A percentile compares a stretch with the other conserved stretches of the same genome.
These are phyloP conservation scores for Aspergillus spinulosporus DNA, from an alignment of 2,329 filamentous ascomycete genomes.

Conservation along the genomic window DNA sequence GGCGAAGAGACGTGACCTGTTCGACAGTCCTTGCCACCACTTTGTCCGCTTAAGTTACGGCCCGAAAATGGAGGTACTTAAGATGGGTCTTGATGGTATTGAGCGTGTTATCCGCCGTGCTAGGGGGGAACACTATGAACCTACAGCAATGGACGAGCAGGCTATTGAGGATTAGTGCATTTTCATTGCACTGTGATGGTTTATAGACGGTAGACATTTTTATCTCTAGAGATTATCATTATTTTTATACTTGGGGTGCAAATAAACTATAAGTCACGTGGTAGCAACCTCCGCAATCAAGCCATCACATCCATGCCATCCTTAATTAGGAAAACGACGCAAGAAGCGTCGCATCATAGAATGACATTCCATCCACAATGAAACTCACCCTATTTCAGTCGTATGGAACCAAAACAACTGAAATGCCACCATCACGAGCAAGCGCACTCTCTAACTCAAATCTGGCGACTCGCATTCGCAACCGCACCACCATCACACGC, in stretches of 20 bases:
- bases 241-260: neutral
- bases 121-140: conserved; percentile 31
- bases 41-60: conserved; percentile 85
- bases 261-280: conserved; percentile 4
- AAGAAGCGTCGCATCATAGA: neutral
- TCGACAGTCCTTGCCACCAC: conserved; percentile 92
- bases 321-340: neutral
- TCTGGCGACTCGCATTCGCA: neutral
- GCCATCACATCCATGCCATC: neutral
- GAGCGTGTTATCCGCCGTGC: conserved; percentile 68
- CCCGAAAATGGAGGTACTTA: conserved; percentile 74
- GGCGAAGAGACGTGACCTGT: conserved; percentile 81
- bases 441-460: neutral
- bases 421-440: neutral
- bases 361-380: neutral
- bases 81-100: conserved; percentile 79
- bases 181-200: neutral
- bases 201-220: neutral
- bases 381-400: neutral
- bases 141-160: conserved; percentile 39
- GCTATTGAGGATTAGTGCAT: conserved; percentile 35
- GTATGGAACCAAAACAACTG: neutral
- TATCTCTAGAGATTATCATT: neutral
- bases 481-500: neutral
- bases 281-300: neutral